Evolutionary conservation across 306 rosid species (phyloP).

Genomic region (Oxytropis ochrocephala): DNA sequence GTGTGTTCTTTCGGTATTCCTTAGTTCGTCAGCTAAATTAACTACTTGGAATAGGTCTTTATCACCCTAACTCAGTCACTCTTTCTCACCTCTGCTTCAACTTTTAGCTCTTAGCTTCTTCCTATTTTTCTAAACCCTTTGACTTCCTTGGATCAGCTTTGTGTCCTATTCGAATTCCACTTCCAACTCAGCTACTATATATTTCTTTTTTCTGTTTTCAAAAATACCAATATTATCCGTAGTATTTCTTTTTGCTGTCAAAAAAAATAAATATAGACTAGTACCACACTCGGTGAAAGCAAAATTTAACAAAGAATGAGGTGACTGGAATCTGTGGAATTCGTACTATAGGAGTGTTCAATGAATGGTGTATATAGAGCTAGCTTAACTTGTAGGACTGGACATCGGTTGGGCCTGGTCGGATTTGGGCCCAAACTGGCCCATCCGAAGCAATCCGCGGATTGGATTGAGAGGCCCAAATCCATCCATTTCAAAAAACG

Average conservation of each 20-base stretch:
- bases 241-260: too few species aligned
- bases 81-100: not conserved
- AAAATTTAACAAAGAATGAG: not conserved
- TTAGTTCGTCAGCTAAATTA: too few species aligned
- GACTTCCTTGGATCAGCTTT: slow-evolving; percentile 3
- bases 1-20: too few species aligned
- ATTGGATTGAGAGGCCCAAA: too few species aligned
- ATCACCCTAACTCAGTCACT: not conserved
- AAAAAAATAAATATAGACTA: too few species aligned
- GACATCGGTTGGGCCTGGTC: too few species aligned
- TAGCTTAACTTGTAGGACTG: too few species aligned
- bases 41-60: too few species aligned
- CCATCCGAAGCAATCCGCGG: too few species aligned
- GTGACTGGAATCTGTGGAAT: not conserved
- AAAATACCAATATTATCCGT: too few species aligned
- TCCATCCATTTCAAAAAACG: too few species aligned
- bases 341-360: not conserved
- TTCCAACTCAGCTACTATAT: not conserved
- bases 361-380: slow-evolving; percentile 19
- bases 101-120: not conserved
- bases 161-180: not conserved
- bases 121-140: slow-evolving; percentile 1
- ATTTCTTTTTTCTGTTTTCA: not conserved
- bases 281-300: not conserved
- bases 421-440: too few species aligned